These are phyloP conservation scores for Kappamyces sp. DNA, from an alignment of 192 early-diverging fungal species.

Conservation along the genomic window DNA sequence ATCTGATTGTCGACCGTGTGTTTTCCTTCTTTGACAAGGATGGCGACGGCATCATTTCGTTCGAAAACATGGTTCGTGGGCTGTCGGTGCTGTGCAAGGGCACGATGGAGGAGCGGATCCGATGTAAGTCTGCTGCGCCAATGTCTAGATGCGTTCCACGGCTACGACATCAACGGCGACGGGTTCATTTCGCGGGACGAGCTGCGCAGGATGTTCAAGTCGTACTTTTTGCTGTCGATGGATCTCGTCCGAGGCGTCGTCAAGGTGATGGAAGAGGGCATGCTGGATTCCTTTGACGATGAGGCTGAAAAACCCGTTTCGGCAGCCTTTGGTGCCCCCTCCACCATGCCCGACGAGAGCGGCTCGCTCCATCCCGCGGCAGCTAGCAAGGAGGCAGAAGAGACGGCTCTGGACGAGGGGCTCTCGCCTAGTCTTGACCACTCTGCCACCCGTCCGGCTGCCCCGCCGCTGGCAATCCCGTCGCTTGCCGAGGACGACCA, in stretches of 20 bases:
- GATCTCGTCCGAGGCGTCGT: constrained; percentile 85
- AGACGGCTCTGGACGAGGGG: too few species aligned
- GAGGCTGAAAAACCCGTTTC: constrained; percentile 79
- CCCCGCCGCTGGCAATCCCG: background rate
- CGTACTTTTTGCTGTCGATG: constrained; percentile 86
- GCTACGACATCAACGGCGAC: constrained; percentile 88
- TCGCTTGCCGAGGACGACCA: background rate
- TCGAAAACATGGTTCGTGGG: constrained; percentile 76
- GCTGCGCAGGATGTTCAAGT: constrained; percentile 82
- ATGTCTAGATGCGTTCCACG: constrained; percentile 69
- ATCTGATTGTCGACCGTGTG: constrained; percentile 79
- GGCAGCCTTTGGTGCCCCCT: constrained; percentile 76
- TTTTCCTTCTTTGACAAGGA: constrained; percentile 89
- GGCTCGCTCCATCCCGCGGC: too few species aligned
- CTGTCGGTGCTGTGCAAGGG: constrained; percentile 80
- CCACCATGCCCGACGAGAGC: too few species aligned
- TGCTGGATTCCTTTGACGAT: constrained; percentile 79
- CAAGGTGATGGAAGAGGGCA: constrained; percentile 79
- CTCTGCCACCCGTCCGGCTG: background rate
- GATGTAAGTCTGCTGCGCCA: constrained; percentile 48
- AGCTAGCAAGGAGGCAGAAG: too few species aligned
- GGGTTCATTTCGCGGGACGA: constrained; percentile 78
- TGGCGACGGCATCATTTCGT: constrained; percentile 66
- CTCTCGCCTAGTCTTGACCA: too few species aligned
- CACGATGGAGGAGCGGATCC: constrained; percentile 81